Evolutionary conservation across 2,329 filamentous ascomycete genomes (phyloP).

Genomic region (Sporothrix pseudoabietina): DNA sequence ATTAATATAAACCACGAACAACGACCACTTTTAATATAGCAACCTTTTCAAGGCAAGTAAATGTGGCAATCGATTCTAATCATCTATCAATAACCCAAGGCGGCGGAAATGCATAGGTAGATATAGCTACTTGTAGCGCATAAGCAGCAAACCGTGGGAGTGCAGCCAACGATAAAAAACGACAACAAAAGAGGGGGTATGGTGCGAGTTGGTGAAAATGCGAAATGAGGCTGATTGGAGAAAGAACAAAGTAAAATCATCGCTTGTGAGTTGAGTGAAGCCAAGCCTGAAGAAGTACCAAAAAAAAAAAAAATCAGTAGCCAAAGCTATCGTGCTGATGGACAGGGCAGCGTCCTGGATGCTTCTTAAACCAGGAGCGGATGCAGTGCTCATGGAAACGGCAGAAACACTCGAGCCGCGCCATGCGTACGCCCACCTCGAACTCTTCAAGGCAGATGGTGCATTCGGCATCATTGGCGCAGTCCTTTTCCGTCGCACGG

Average conservation of each 20-base stretch:
- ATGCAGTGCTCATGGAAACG: constrained; percentile 65
- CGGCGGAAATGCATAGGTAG: background rate
- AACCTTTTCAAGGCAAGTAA: too few species aligned
- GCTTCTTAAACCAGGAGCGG: constrained; percentile 62
- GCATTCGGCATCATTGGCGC: constrained; percentile 67
- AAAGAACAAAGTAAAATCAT: background rate
- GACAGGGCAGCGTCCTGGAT: constrained; percentile 65
- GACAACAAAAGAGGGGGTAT: constrained; percentile 7
- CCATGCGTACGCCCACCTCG: constrained; percentile 63
- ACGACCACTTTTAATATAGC: too few species aligned
- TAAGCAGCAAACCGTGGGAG: background rate
- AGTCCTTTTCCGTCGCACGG: constrained; percentile 67
- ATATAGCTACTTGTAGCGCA: background rate
- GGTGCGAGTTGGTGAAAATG: background rate
- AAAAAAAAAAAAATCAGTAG: constrained; percentile 41
- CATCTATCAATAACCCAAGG: background rate
- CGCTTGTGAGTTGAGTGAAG: background rate
- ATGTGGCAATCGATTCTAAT: too few species aligned
- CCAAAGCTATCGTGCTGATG: constrained; percentile 66
- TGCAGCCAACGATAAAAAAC: background rate
- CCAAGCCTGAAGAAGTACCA: background rate
- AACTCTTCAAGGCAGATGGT: constrained; percentile 70
- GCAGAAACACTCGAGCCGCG: constrained; percentile 67
- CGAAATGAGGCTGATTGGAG: background rate
- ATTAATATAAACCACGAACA: too few species aligned